A percentile compares a stretch with the other conserved stretches of the same genome.
Conservation (phyloP, 257 asterid genomes). For the Plantago ovata region DNA sequence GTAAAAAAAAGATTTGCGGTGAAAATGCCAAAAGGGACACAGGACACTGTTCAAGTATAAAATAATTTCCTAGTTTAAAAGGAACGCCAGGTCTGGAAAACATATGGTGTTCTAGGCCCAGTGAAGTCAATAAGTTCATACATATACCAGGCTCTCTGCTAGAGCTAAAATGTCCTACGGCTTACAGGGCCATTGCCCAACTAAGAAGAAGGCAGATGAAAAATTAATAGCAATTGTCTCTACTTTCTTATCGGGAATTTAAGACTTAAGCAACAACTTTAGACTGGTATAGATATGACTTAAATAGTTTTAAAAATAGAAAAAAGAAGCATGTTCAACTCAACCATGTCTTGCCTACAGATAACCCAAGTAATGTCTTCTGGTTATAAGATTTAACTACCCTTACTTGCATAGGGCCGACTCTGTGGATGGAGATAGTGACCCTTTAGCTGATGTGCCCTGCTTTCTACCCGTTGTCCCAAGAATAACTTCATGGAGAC, state of each 20-base stretch:
- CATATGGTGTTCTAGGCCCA: too few relatives aligned
- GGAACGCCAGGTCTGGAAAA: too few relatives aligned
- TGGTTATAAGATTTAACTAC: slow-evolving; percentile 13
- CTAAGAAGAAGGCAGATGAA: too few relatives aligned
- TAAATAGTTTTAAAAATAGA: too few relatives aligned
- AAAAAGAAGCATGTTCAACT: slow-evolving; percentile 7
- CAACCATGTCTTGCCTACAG: neutral
- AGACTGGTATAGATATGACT: neutral
- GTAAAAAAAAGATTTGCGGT: slow-evolving; percentile 12
- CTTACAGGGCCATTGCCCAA: too few relatives aligned
- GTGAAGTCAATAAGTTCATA: too few relatives aligned
- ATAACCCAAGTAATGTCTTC: neutral
- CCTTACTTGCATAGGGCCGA: slow-evolving; percentile 85
- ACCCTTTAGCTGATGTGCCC: slow-evolving; percentile 95
- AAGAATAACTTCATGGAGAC: slow-evolving; percentile 87
- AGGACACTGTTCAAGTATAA: slow-evolving; percentile 9
- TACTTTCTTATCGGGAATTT: too few relatives aligned
- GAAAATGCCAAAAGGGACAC: neutral
- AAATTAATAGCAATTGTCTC: too few relatives aligned
- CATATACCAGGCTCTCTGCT: too few relatives aligned
- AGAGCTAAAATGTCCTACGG: too few relatives aligned
- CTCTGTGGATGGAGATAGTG: slow-evolving; percentile 72
- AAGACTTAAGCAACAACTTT: too few relatives aligned
- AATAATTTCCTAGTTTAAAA: slow-evolving; percentile 1
- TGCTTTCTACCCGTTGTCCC: slow-evolving; percentile 98